Base-by-base conservation (phyloP, 1,284 basidiomycete species). In the Lignosus rhinocerotis region DNA sequence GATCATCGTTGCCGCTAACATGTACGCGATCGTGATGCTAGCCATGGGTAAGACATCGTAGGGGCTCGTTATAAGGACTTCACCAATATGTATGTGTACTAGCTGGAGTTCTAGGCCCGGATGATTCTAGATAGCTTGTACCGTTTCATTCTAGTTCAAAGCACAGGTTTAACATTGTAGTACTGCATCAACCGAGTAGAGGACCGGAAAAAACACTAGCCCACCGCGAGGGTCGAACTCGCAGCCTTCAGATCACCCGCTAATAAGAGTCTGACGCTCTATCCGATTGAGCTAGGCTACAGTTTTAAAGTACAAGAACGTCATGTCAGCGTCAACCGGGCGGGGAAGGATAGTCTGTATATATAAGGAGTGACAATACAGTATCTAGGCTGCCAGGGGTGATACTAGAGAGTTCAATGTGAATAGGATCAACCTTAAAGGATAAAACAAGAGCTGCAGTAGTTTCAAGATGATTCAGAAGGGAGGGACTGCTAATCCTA, bases 191-290 rank as follows among this genome's bases (percentile, higher is more conserved):
- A 4, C 25, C 25, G 2, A 25, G n/a, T 17, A 43, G 67, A 62
- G 53, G n/a, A 7, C 53, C 51, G 55, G 51, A 36, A 36, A 31
- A 34, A 19, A 34, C 51, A 63, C 32, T 87, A 90, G 88, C 86
- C 88, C 88, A 90, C 87, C 87, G 88, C 86, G 88, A 90, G 88
- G 87, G 87, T 91, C 88, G 88, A 91, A 91, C 88, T 89, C 86
- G 86, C 88, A 91, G 87, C 88, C 88, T 90, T 90, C 88, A 88
- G 86, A 88, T 65, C 55, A 49, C 64, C 59, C 56, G 58, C 63
- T 60, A 47, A 53, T 70, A 71, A 71, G 69, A 88, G 87, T 88
- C 87, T 88, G 86, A 88, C 86, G 87, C 87, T 89, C 87, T 89
- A 87, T 85, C 87, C 87, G 85, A 89, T 88, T 89, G 87, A 89